Percentiles rank a stretch among this genome's conserved stretches.
Evolutionary conservation across 805 yeast genomes (phyloP).

Genomic region (Isabelozyma rhagii): DNA sequence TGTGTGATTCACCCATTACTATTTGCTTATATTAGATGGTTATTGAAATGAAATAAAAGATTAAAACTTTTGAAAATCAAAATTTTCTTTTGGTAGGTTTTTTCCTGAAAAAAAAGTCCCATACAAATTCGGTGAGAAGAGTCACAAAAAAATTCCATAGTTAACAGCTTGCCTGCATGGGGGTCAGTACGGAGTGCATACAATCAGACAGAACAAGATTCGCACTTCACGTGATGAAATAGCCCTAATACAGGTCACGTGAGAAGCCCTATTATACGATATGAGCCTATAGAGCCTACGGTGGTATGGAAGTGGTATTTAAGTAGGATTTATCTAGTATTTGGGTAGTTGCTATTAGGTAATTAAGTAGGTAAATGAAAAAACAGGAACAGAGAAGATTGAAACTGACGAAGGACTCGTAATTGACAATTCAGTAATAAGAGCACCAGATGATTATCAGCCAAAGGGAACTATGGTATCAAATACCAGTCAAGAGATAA

Average conservation of each 20-base stretch:
- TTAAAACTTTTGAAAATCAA: not conserved
- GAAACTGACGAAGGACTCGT: too few species aligned
- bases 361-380: too few species aligned
- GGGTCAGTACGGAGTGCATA: not conserved
- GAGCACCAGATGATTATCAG: too few species aligned
- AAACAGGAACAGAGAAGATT: too few species aligned
- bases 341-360: too few species aligned
- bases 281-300: too few species aligned
- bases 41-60: not conserved
- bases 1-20: slow-evolving; percentile 94
- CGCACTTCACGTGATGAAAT: not conserved
- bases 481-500: too few species aligned
- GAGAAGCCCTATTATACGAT: not conserved
- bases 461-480: too few species aligned
- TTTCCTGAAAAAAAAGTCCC: not conserved
- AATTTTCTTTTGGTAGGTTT: not conserved
- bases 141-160: not conserved
- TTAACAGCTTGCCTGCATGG: not conserved
- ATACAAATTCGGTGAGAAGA: not conserved
- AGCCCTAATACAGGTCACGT: not conserved
- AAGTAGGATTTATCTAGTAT: too few species aligned
- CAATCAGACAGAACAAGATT: not conserved
- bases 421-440: too few species aligned
- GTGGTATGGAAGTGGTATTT: too few species aligned
- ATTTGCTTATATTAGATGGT: slow-evolving; percentile 6